Conservation (phyloP, 345 rosid species). For the Gossypium herbaceum region DNA sequence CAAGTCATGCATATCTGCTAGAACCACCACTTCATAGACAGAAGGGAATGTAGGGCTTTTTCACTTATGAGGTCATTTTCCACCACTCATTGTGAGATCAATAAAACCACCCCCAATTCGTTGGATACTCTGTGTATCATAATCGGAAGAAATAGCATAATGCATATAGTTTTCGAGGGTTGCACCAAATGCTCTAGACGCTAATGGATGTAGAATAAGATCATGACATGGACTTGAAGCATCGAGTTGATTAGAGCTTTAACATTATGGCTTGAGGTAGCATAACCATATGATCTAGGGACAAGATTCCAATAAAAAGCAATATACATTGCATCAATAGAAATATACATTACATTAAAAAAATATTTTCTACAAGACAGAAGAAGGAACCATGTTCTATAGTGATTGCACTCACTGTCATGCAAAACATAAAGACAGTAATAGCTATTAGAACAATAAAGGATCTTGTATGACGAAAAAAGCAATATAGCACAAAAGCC, state of each 20-base stretch:
- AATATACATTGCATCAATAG: constrained; percentile 43
- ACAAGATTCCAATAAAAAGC: constrained; percentile 56
- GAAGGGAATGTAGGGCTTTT: constrained; percentile 64
- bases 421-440: not conserved
- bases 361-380: constrained; percentile 46
- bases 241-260: constrained; percentile 47
- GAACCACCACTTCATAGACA: constrained; percentile 63
- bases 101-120: constrained; percentile 46
- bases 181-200: constrained; percentile 37
- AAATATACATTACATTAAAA: not conserved
- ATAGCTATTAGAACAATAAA: constrained; percentile 12
- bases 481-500: not conserved
- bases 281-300: constrained; percentile 49
- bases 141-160: constrained; percentile 55
- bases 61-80: constrained; percentile 64
- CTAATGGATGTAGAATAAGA: constrained; percentile 39
- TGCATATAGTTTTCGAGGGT: constrained; percentile 44
- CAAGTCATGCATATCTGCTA: constrained; percentile 54
- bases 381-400: constrained; percentile 47
- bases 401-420: constrained; percentile 47
- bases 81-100: constrained; percentile 47
- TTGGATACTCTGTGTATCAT: constrained; percentile 43
- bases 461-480: constrained; percentile 6
- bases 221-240: constrained; percentile 44
- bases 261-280: constrained; percentile 39